These are phyloP conservation scores for Picea sitchensis DNA, from an alignment of 75 land plant species.

Conservation along the genomic window DNA sequence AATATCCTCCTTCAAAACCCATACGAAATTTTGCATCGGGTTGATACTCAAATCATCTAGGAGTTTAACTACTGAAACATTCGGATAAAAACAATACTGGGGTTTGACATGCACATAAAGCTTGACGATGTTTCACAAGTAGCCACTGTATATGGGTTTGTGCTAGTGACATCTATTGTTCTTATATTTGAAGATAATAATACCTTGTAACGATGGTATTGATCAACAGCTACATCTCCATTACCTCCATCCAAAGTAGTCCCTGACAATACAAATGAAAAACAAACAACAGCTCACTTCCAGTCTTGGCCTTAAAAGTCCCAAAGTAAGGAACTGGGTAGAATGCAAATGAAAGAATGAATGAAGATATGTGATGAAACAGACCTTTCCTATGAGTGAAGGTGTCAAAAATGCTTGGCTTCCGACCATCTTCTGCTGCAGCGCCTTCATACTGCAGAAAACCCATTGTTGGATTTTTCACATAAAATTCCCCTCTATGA, in stretches of 20 bases:
- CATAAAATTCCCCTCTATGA: no score
- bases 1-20: constrained; percentile 26
- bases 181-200: no score
- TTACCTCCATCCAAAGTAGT: constrained; percentile 24
- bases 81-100: not conserved
- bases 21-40: constrained; percentile 4
- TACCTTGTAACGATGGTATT: constrained; percentile 68
- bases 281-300: no score
- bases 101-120: not conserved
- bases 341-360: not conserved
- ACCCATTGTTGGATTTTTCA: no score
- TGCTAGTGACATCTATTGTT: no score
- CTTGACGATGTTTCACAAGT: no score
- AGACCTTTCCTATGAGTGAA: constrained; percentile 16
- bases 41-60: not conserved
- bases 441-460: constrained; percentile 31
- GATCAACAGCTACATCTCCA: constrained; percentile 57
- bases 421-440: constrained; percentile 17
- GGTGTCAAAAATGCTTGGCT: constrained; percentile 33
- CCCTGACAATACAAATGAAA: constrained; percentile 1
- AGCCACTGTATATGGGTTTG: no score
- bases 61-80: not conserved
- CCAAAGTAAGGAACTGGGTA: not conserved
- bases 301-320: no score
- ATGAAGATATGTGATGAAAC: not conserved